phyloP scores from a whole-genome alignment of 257 asterid species.

The Nicotiana attenuata region DNA sequence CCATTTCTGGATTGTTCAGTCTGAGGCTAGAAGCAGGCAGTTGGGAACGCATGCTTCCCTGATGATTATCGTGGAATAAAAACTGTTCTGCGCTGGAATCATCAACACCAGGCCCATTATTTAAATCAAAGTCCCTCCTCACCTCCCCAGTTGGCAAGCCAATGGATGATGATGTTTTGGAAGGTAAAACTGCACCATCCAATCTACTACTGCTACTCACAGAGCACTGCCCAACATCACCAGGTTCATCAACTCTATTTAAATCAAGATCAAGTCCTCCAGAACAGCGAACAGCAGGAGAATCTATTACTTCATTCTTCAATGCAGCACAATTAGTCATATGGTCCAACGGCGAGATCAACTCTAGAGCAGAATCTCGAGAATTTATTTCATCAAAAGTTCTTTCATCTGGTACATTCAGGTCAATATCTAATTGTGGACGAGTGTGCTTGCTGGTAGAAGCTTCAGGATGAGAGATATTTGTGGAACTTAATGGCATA shows the following conservation, averaged over 20 bases:
- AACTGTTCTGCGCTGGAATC: slow-evolving; percentile 29
- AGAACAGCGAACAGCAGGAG: slow-evolving; percentile 25
- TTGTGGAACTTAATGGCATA: slow-evolving; percentile 19
- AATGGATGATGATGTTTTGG: slow-evolving; percentile 18
- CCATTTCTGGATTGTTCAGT: slow-evolving; percentile 38
- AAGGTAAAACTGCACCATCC: slow-evolving; percentile 20
- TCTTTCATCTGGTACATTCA: slow-evolving; percentile 54
- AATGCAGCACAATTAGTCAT: slow-evolving; percentile 15
- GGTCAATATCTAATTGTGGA: slow-evolving; percentile 39
- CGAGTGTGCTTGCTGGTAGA: slow-evolving; percentile 45
- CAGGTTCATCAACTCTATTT: slow-evolving; percentile 39
- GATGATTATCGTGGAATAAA: slow-evolving; percentile 19
- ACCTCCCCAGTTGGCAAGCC: slow-evolving; percentile 28
- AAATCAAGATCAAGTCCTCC: slow-evolving; percentile 47
- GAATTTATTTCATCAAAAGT: slow-evolving; percentile 36
- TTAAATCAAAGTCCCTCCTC: slow-evolving; percentile 47
- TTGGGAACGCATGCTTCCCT: slow-evolving; percentile 40
- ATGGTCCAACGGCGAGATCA: slow-evolving; percentile 16
- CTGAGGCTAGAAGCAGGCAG: slow-evolving; percentile 39
- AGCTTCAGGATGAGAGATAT: slow-evolving; percentile 27
- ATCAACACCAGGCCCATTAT: slow-evolving; percentile 45
- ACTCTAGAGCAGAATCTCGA: slow-evolving; percentile 29
- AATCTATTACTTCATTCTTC: slow-evolving; percentile 21
- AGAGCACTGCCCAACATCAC: slow-evolving; percentile 30
- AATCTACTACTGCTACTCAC: slow-evolving; percentile 25